Evolutionary conservation across 2,329 filamentous ascomycete species (phyloP).

Genomic region (Alternaria triticimaculans): DNA sequence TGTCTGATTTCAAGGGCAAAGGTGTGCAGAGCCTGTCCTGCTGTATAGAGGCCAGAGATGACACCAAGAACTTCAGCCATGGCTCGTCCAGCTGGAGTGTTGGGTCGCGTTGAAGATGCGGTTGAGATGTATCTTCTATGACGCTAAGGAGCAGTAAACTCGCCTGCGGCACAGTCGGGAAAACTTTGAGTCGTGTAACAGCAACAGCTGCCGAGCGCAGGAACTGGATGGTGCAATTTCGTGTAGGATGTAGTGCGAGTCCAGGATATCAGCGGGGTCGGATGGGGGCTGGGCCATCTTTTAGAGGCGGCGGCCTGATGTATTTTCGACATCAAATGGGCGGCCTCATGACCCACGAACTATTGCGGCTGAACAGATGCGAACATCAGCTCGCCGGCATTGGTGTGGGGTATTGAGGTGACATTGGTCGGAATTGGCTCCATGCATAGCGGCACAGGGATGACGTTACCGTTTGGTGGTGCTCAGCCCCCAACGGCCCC

Average conservation of each 20-base stretch:
- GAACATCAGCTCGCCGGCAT: slow-evolving; percentile 21
- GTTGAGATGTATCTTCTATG: neutral
- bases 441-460: slow-evolving; percentile 16
- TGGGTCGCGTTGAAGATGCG: neutral
- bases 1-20: slow-evolving; percentile 26
- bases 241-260: neutral
- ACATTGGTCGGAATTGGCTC: slow-evolving; percentile 28
- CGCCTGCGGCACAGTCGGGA: neutral
- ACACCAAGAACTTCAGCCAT: slow-evolving; percentile 32
- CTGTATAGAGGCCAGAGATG: slow-evolving; percentile 23
- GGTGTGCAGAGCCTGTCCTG: slow-evolving; percentile 21
- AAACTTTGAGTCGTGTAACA: neutral
- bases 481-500: slow-evolving; percentile 25
- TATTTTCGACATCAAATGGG: neutral
- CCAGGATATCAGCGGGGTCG: neutral
- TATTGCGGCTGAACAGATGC: slow-evolving; percentile 16
- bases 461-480: slow-evolving; percentile 15
- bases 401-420: slow-evolving; percentile 13
- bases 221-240: neutral
- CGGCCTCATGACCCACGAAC: slow-evolving; percentile 18
- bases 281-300: neutral
- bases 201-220: neutral
- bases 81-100: neutral
- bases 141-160: neutral
- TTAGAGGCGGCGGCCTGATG: neutral